A percentile compares a stretch with the other conserved stretches of the same genome.
These are phyloP conservation scores for Dioszegia hungarica DNA, from an alignment of 768 basidiomycete species.

Conservation along the genomic window DNA sequence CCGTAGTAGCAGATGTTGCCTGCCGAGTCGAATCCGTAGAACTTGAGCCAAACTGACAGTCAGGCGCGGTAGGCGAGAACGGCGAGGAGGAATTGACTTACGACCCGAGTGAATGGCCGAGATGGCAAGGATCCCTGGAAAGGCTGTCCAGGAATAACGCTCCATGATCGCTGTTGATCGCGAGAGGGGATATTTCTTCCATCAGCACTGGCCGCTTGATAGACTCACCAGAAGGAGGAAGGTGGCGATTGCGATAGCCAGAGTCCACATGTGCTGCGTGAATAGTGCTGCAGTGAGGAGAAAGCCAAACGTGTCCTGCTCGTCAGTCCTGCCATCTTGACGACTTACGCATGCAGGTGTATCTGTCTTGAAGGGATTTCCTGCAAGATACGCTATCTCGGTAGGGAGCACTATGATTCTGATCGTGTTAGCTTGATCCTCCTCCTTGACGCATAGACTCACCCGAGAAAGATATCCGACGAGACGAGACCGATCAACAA, in stretches of 20 bases:
- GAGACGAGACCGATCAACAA: slow-evolving; percentile 45
- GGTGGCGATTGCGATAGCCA: slow-evolving; percentile 44
- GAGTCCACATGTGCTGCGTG: slow-evolving; percentile 47
- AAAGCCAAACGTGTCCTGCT: slow-evolving; percentile 34
- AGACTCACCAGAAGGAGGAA: slow-evolving; percentile 39
- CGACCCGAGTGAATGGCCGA: slow-evolving; percentile 38
- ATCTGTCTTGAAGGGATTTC: slow-evolving; percentile 20
- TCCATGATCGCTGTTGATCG: slow-evolving; percentile 30
- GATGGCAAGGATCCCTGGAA: slow-evolving; percentile 29
- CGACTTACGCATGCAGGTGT: slow-evolving; percentile 36
- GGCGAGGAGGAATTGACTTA: too few relatives aligned
- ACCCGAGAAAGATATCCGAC: slow-evolving; percentile 44
- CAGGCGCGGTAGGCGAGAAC: background rate
- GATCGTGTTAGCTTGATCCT: too few relatives aligned
- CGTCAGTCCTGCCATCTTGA: background rate
- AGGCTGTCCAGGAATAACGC: slow-evolving; percentile 23
- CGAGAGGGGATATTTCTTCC: slow-evolving; percentile 43
- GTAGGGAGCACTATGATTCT: slow-evolving; percentile 29
- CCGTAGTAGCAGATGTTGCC: slow-evolving; percentile 43
- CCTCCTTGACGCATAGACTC: slow-evolving; percentile 2
- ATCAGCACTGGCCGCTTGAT: background rate
- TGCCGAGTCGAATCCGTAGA: slow-evolving; percentile 30
- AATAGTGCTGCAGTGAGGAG: slow-evolving; percentile 40
- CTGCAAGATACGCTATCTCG: slow-evolving; percentile 25
- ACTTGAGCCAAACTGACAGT: slow-evolving; percentile 31